Evolutionary conservation across 169 alveolate species (phyloP), one percentile per base, ranked within the genome.

Genomic region (Plasmodium billcollinsi): DNA sequence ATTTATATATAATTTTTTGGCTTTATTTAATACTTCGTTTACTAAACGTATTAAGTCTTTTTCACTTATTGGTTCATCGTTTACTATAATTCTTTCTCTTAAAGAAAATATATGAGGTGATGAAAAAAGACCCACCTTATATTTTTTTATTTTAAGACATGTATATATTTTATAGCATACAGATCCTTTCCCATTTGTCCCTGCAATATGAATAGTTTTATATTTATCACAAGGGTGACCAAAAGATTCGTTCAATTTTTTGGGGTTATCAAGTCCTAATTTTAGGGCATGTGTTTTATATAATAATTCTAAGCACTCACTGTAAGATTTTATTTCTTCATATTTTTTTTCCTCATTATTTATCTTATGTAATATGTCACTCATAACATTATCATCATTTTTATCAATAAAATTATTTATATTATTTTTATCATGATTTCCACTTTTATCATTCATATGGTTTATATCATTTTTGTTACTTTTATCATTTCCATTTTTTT

Each of bases 181-280:
- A 14, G 98, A 95, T 0, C 98, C 98, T 91, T 97, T 97, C 49
- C 99, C 98, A 89, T 96, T 96, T 4, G 98, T 96, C 8, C 99
- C 99, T 9, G 98, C 96, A 26, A 97, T 91, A 63, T 97, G 99
- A 0, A 97, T 88, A 58, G 83, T 76, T 85, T 95, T 90, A 54
- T 92, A 93, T 5, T 71, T 63, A 12, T 91, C 67, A 9, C 95
- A 91, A 29, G 98, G 98, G 59, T 94, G 92, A 7, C 93, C 96
- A 18, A 95, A 76, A 33, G 80, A 52, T 61, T 73, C 80, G 21
- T 85, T 86, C 54, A 93, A 18, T 58, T 47, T 15, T 24, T 70
- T 49, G 9, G 72, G 47, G 18, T 83, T 54, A 9, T 65, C 67
- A n/a, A 89, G 65, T 12, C 92, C 89, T 21, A 85, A 56, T 63